These are phyloP conservation scores for Penicillium fimorum DNA, from an alignment of 495 filamentous ascomycete genomes.

Conservation along the genomic window DNA sequence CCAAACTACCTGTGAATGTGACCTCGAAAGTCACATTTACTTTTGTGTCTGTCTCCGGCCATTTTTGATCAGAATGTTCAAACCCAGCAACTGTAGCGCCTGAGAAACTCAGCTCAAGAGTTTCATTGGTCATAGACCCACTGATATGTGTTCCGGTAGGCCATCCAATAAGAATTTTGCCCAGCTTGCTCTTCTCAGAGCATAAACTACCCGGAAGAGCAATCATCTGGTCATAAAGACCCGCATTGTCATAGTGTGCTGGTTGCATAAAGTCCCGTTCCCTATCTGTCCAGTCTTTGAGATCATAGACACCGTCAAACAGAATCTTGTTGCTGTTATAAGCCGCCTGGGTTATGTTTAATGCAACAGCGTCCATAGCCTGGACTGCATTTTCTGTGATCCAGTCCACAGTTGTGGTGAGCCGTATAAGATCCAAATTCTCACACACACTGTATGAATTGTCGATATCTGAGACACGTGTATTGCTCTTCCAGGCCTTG, in stretches of 20 bases:
- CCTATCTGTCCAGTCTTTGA: slow-evolving; percentile 5
- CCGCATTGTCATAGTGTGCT: background rate
- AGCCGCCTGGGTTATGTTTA: slow-evolving; percentile 5
- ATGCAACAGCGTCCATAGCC: slow-evolving; percentile 6
- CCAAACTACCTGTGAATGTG: background rate
- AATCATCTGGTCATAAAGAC: background rate
- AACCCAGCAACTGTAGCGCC: background rate
- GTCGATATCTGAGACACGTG: slow-evolving; percentile 3
- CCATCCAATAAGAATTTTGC: background rate
- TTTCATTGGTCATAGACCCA: slow-evolving; percentile 11
- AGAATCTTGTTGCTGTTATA: background rate
- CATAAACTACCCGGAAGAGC: background rate
- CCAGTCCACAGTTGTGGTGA: slow-evolving; percentile 3
- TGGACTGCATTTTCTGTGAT: background rate
- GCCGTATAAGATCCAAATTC: background rate
- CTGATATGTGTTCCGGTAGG: slow-evolving; percentile 2
- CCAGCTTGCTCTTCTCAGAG: background rate
- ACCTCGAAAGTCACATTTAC: slow-evolving; percentile 5
- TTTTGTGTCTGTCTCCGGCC: background rate
- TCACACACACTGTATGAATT: slow-evolving; percentile 9
- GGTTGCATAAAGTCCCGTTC: background rate
- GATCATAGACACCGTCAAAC: slow-evolving; percentile 6
- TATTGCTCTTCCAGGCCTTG: slow-evolving; percentile 10
- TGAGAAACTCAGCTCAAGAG: slow-evolving; percentile 5
- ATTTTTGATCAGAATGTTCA: background rate